Percentiles rank a stretch among this genome's conserved stretches.
Evolutionary conservation across 163 green algal genomes (phyloP).

Genomic region (Chlamydomonas reinhardtii): DNA sequence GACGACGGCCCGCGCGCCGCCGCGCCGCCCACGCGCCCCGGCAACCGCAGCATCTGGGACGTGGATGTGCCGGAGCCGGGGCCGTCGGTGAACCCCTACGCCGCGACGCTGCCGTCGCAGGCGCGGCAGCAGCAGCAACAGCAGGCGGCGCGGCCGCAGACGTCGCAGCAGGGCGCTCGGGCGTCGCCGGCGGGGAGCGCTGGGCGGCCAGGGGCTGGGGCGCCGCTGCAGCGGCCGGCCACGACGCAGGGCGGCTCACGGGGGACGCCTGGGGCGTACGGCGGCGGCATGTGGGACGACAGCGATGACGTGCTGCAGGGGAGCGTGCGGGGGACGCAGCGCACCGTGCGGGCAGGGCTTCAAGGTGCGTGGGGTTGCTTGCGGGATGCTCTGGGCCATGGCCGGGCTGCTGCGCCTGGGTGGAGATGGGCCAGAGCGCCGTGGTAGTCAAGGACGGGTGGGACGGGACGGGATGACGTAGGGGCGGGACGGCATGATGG

Average conservation of each 20-base stretch:
- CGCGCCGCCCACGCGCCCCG: neutral
- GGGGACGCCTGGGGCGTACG: neutral
- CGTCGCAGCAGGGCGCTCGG: neutral
- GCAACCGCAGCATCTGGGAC: conserved; percentile 41
- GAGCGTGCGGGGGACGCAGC: neutral
- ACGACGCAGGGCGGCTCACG: neutral
- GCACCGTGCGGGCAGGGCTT: conserved; percentile 1
- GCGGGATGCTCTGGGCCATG: too few relatives aligned
- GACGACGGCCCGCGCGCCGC: too few relatives aligned
- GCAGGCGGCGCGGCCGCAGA: neutral
- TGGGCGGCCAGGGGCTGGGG: neutral
- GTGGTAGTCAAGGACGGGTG: too few relatives aligned
- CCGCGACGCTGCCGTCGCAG: conserved; percentile 31
- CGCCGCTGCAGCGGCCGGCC: neutral
- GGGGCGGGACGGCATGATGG: too few relatives aligned
- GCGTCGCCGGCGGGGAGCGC: neutral
- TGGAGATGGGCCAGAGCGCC: too few relatives aligned
- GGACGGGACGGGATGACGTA: too few relatives aligned
- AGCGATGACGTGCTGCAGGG: conserved; percentile 39
- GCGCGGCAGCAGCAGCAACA: conserved; percentile 22
- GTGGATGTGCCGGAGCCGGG: conserved; percentile 19
- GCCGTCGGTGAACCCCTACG: conserved; percentile 17
- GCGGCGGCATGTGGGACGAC: conserved; percentile 5
- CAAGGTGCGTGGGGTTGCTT: conserved; percentile 11
- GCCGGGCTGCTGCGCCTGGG: too few relatives aligned